These are phyloP conservation scores for Leishmania arabica DNA, from an alignment of 208 protist species.

Conservation along the genomic window DNA sequence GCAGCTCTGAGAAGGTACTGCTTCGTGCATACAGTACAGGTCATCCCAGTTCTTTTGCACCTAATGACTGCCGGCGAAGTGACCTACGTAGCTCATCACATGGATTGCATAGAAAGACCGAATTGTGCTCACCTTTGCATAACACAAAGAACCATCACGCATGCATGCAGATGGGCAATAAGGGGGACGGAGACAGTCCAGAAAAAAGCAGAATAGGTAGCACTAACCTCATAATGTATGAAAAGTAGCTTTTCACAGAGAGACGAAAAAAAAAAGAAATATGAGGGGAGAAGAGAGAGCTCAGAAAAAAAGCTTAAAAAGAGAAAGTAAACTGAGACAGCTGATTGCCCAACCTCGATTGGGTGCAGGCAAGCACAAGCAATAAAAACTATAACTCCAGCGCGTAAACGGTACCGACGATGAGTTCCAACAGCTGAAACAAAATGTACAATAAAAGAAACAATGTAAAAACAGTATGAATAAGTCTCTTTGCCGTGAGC, in stretches of 20 bases:
- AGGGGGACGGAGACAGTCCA: neutral
- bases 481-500: neutral
- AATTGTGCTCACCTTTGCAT: neutral
- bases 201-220: constrained; percentile 17
- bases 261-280: neutral
- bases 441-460: neutral
- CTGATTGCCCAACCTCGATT: neutral
- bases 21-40: neutral
- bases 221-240: constrained; percentile 1
- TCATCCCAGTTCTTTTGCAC: neutral
- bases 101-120: neutral
- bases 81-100: no score
- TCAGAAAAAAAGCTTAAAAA: neutral
- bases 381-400: neutral
- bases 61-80: neutral
- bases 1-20: neutral
- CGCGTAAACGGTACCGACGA: neutral
- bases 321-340: neutral
- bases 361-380: neutral
- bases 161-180: neutral
- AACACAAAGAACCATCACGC: neutral
- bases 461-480: constrained; percentile 9
- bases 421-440: neutral
- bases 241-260: neutral
- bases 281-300: constrained; percentile 12